Base-by-base conservation (phyloP, 176 grass and related monocot species). In the Aechmea fasciata region DNA sequence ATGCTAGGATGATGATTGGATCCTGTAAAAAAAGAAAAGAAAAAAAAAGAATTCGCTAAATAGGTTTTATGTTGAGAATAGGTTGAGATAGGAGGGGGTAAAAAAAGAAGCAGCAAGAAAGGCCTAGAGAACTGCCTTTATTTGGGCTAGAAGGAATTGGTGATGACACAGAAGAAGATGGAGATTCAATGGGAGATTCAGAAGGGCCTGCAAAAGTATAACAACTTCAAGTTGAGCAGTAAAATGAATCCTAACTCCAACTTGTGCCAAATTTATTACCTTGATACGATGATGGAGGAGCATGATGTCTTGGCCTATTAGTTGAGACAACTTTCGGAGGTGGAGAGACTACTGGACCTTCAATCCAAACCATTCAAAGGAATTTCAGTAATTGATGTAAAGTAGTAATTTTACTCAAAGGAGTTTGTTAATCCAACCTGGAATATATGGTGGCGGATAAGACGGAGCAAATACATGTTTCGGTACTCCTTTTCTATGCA, bases 1-100 rank as follows among this genome's bases (percentile, higher is more conserved):
- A 80, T 77, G 62, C 68, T 72, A 69, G 89, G 87, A 87, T 82
- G 85, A 75, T 75, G n/a, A 69, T 22, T 63, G 63, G 71, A 49
- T 50, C 86, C 89, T 99, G 73, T 57, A 67, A 67, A 81, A 47
- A 47, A 12, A 66, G 50, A 53, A 25, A 26, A 24, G 11, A 81
- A 47, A 47, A 12, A 66, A 51, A 53, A 25, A 41, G 33, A 41
- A 33, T 33, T 33, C 29, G 33, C 33, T 33, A 33, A 59, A 59
- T 19, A 59, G 9, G 55, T 5, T 9, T 59, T 59, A 61, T 22
- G 9, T 61, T 61, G 14, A 61, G 55, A 61, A 61, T 15, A n/a
- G 9, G 11, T 17, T 61, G 15, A 61, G 2, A 22, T 63, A 57
- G 48, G 47, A 76, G 1, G 0, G 54, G 23, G 50, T 72, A 28